Evolutionary conservation across 2,329 filamentous ascomycete species (phyloP), one percentile per base, ranked within the genome.

Genomic region (Trichoderma aggressivum): DNA sequence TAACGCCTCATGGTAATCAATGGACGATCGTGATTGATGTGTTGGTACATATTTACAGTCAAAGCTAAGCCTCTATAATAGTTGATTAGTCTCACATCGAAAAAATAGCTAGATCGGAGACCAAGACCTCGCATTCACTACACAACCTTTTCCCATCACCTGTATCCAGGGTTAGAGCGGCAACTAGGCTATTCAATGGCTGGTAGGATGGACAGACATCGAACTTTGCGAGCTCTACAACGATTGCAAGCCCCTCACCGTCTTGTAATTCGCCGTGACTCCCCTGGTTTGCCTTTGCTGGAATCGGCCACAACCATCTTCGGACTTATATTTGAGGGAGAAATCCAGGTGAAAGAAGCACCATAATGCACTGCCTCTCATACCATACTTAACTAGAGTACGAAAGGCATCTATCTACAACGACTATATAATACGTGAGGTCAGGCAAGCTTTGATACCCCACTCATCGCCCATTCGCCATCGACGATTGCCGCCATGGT

Each of bases 361-460:
- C 0, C 3, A n/a, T 0, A n/a, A n/a, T 10, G 1, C 7, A 43
- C 39, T n/a, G 7, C 7, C 8, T 8, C 16, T 10, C 39, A 3
- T 43, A 43, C 7, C 10, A 10, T 43, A 43, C 18, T 43, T 43
- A 43, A n/a, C 7, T 3, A 18, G 7, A 43, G 36, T 39, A 43
- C 7, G 1, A 1, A 43, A 0, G 18, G 18, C 16, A 43, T 5
- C 1, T 43, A 43, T 43, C 18, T 43, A 43, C 16, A 43, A 10
- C 1, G n/a, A 1, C 3, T n/a, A 10, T 43, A 43, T 43, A 0
- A 43, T 43, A 18, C 3, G 7, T 1, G 3, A 43, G 36, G 7
- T 18, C 16, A 43, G 36, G 16, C 36, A 43, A 8, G 36, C 36
- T 43, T 43, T n/a, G 39, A 3, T 43, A n/a, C 39, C 3, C 39